Evolutionary conservation across 768 basidiomycete genomes (phyloP), one percentile per base, ranked within the genome.

Genomic region (Tylopilus balloui): DNA sequence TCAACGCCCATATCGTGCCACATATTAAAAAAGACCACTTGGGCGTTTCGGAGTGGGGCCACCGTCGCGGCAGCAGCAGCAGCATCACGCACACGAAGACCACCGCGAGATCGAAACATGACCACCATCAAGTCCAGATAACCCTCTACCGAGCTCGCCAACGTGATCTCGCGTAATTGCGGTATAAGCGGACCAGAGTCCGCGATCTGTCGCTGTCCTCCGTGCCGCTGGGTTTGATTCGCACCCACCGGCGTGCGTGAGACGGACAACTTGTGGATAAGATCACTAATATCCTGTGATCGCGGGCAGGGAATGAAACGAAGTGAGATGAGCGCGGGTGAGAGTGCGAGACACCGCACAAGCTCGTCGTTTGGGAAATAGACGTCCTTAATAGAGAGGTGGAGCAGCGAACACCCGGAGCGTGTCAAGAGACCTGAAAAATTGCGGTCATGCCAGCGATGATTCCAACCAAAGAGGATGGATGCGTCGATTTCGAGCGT

Each of bases 301-400:
- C 51, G 50, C 17, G 58, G 58, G 6, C 31, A 55, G 29, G 55
- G 58, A 21, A 60, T 51, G 35, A 60, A 55, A 34, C 40, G 29
- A 23, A 58, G 32, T 28, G 50, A 47, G 5, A 19, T 34, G 40
- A 59, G 55, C 17, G 36, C 28, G 34, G 14, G 52, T 21, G 60
- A 47, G 25, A 41, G 39, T n/a, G 44, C 38, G 20, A 63, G 57
- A 36, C 62, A 57, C 4, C 50, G 57, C 29, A 62, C 6, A 10
- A 65, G 27, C 17, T 55, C 60, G 9, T 57, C 41, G 27, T 53
- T 51, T 10, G 57, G 45, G 45, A 62, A 55, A 23, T 50, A 17
- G 14, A 60, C 41, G 6, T 54, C 48, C 19, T 39, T 39, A 25
- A 61, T 58, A 17, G 50, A 53, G 9, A 56, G 52, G 3, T 19